phyloP scores from a whole-genome alignment of 139 green algal species.

The Haematococcus lacustris region DNA sequence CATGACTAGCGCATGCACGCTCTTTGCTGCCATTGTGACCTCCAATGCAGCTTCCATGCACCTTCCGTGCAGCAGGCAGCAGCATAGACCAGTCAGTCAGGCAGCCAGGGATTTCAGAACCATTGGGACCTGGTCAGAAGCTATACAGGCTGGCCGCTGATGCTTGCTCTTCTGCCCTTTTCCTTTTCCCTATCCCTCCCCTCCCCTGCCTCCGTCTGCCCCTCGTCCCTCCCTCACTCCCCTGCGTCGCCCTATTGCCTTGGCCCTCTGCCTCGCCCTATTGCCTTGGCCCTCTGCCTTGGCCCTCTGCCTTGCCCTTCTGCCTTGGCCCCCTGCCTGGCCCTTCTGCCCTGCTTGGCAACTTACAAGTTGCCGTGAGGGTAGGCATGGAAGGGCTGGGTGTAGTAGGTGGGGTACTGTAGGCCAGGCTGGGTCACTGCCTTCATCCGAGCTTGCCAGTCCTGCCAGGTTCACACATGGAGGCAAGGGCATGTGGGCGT shows the following conservation, averaged over 20 bases:
- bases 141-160: too few relatives aligned
- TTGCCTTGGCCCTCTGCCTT: not conserved
- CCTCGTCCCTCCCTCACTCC: too few relatives aligned
- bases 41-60: slow-evolving; percentile 61
- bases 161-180: too few relatives aligned
- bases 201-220: too few relatives aligned
- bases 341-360: not conserved
- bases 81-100: too few relatives aligned
- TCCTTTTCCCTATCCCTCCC: too few relatives aligned
- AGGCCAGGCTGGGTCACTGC: slow-evolving; percentile 32
- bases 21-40: slow-evolving; percentile 46
- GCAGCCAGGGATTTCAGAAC: too few relatives aligned
- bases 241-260: not conserved
- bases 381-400: slow-evolving; percentile 70
- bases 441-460: slow-evolving; percentile 47
- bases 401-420: slow-evolving; percentile 62
- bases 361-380: slow-evolving; percentile 6
- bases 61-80: not conserved
- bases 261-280: not conserved
- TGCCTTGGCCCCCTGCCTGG: too few relatives aligned
- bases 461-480: slow-evolving; percentile 12
- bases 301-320: too few relatives aligned
- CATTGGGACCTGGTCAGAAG: too few relatives aligned
- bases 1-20: slow-evolving; percentile 64
- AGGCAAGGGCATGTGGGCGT: not conserved